These are phyloP conservation scores for Paspalum vaginatum DNA, from an alignment of 176 grass and related monocot species.

Conservation along the genomic window DNA sequence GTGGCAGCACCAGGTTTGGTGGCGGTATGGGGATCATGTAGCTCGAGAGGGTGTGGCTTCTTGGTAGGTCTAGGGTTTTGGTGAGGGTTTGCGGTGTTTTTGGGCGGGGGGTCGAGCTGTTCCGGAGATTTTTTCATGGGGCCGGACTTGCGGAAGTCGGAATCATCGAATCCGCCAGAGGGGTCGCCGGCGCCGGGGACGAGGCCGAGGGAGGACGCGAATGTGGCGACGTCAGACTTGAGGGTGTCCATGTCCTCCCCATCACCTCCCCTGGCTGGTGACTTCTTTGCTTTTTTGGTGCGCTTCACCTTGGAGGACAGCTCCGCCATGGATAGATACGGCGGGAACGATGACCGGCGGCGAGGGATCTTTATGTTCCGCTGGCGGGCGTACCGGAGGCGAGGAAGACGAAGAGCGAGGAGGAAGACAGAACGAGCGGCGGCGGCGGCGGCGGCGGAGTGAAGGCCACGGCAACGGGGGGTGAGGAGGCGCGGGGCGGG, in stretches of 20 bases:
- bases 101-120: constrained; percentile 15
- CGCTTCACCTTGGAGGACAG: constrained; percentile 27
- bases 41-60: constrained; percentile 66
- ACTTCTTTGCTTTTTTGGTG: constrained; percentile 46
- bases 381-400: neutral
- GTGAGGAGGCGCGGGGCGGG: too few relatives aligned
- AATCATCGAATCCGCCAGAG: constrained; percentile 85
- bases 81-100: neutral
- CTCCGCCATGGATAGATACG: constrained; percentile 37
- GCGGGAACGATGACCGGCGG: neutral
- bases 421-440: neutral
- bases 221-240: constrained; percentile 86
- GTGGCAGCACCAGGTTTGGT: neutral
- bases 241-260: constrained; percentile 57
- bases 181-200: constrained; percentile 37
- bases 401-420: neutral
- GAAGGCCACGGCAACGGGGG: too few relatives aligned
- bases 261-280: constrained; percentile 18
- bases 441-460: neutral
- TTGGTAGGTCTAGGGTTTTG: constrained; percentile 40
- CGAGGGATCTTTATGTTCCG: neutral
- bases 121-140: constrained; percentile 52
- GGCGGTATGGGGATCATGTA: neutral
- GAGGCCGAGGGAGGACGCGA: constrained; percentile 85
- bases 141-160: constrained; percentile 80